These are phyloP conservation scores for Xerophyta viscosa DNA, from an alignment of 106 monocot species.

Conservation along the genomic window DNA sequence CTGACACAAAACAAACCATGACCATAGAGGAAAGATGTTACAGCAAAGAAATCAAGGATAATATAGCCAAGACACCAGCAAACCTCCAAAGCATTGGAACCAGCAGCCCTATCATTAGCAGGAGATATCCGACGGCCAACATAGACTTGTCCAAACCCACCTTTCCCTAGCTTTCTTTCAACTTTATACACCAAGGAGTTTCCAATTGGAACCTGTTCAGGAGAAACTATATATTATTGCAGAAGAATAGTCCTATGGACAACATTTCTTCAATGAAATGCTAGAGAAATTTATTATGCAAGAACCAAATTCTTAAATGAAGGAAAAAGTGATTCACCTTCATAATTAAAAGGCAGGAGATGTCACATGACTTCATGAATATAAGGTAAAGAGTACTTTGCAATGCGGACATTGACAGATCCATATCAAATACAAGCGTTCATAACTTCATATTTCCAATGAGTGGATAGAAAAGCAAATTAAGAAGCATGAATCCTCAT, in stretches of 20 bases:
- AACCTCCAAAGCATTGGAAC: conserved; percentile 56
- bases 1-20: conserved; percentile 13
- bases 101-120: conserved; percentile 24
- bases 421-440: too few relatives aligned
- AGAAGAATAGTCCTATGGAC: neutral
- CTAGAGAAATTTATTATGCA: neutral
- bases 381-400: too few relatives aligned
- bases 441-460: too few relatives aligned
- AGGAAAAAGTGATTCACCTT: neutral
- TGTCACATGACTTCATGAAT: too few relatives aligned
- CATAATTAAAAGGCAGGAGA: too few relatives aligned
- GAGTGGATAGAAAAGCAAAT: too few relatives aligned
- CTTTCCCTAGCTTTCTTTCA: conserved; percentile 72
- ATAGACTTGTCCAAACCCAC: conserved; percentile 87
- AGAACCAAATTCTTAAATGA: neutral
- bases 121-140: conserved; percentile 54
- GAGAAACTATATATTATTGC: neutral
- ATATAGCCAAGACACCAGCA: neutral
- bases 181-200: conserved; percentile 50
- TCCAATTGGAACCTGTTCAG: conserved; percentile 44
- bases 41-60: neutral
- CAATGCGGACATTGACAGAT: too few relatives aligned
- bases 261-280: neutral
- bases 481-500: too few relatives aligned
- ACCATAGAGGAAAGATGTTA: too few relatives aligned